Evolutionary conservation across 768 basidiomycete species (phyloP), one percentile per base, ranked within the genome.

Genomic region (Lentinula edodes): DNA sequence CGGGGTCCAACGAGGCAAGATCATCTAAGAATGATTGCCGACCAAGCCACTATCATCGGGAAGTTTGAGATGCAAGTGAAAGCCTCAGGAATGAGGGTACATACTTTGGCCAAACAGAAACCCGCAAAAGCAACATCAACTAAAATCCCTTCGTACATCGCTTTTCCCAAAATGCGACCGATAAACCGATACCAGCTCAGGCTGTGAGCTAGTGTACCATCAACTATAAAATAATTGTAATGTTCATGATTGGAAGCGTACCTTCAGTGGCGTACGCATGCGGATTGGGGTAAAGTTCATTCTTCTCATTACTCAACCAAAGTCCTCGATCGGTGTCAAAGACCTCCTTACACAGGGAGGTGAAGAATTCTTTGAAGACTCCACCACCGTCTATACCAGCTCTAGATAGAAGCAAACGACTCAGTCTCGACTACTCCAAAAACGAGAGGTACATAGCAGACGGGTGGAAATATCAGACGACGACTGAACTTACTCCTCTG

Each of bases 351-450:
- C 88, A 89, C 16, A 99, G 73, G 13, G 90, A 92, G 1, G 95
- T 99, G 68, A 98, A 84, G 66, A 98, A 97, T 72, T 98, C 97
- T 71, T 98, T 99, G 80, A 97, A 98, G 5, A 98, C 88, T 0
- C 97, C 97, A 2, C 97, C 95, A 1, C 96, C 95, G 65, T 98
- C 96, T 36, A 98, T 96, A 0, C 95, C 96, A 16, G 89, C 87
- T 71, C 90, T 91, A 62, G 71, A 36, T 56, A 61, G 42, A 50
- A 35, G 23, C 13, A 53, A 28, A 18, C 9, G 18, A 43, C 45
- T 60, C 52, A 65, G 38, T 28, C 1, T 48, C 10, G 18, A 45
- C 13, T 15, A 28, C 18, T 2, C 34, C 5, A 38, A 32, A 5
- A 13, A 38, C 38, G 45, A 51, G 6, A 41, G 18, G 18, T 36